Base-by-base conservation (phyloP, 2,329 filamentous ascomycete species). In the Nemania serpens region DNA sequence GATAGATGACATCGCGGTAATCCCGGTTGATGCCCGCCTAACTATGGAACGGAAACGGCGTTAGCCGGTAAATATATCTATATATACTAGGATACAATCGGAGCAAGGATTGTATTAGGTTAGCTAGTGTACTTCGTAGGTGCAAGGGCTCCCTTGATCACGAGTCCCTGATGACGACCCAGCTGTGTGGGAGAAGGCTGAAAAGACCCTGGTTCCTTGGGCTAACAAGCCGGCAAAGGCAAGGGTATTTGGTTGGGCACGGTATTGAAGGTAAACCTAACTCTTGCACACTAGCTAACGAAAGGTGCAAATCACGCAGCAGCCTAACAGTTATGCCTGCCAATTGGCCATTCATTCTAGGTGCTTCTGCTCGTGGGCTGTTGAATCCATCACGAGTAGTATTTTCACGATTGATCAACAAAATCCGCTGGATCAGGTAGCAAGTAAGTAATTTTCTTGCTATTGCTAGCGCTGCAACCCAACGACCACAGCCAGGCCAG, bases 11-110 rank as follows among this genome's bases (percentile, higher is more conserved):
- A 37, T 18, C 48, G 49, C 50, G 48, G 53, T 41, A 34, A 47
- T 55, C 53, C 50, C 41, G 41, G 61, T 66, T 66, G 65, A 62
- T 67, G 65, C 65, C 65, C 63, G 64, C 64, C 58, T 50, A 52
- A 42, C 47, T 48, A 48, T 47, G 49, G 46, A 50, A 29, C 15
- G 50, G 54, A 48, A 51, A 58, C 53, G 36, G 52, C 34, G 49
- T 48, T 50, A 52, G 46, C 49, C 50, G 62, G 51, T 18, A 56
- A 37, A 55, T 51, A 34, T 56, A 22, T 48, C 42, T 29, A 17
- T 29, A 29, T 46, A 37, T 6, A 29, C 13, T 29, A 29, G 25
- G 25, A 29, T 29, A 7, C 4, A 29, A 29, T 29, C 7, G 3
- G 25, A 29, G 36, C 36, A n/a, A n/a, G 11, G 36, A n/a, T 12